These are phyloP conservation scores for Camellia lanceoleosa DNA, from an alignment of 148 eudicot species.

Conservation along the genomic window DNA sequence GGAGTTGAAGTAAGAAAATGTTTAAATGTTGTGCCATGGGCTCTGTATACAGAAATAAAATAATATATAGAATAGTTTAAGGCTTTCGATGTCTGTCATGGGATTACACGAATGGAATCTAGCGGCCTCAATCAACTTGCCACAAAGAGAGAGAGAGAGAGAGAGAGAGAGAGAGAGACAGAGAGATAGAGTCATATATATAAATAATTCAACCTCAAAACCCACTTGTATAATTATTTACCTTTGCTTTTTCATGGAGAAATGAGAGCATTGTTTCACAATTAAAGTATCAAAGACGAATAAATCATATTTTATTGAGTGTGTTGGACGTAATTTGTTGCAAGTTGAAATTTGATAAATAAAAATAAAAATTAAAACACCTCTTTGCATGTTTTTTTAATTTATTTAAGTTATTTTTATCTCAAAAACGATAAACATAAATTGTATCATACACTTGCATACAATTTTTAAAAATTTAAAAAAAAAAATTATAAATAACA, in stretches of 20 bases:
- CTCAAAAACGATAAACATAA: too few relatives aligned
- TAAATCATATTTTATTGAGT: too few relatives aligned
- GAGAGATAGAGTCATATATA: neutral
- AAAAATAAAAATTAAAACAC: too few relatives aligned
- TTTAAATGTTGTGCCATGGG: constrained; percentile 12
- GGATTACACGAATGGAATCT: neutral
- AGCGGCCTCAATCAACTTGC: neutral
- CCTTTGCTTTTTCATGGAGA: neutral
- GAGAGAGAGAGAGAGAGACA: neutral
- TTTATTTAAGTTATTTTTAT: too few relatives aligned
- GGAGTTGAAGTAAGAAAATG: neutral
- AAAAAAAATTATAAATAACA: too few relatives aligned
- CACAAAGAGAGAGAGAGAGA: neutral
- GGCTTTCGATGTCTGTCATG: constrained; percentile 6
- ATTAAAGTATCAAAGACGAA: too few relatives aligned
- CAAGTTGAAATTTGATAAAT: too few relatives aligned
- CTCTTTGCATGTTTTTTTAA: too few relatives aligned
- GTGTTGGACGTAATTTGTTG: too few relatives aligned
- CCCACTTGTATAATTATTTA: neutral
- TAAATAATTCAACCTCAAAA: neutral
- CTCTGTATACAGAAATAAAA: neutral
- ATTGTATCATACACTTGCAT: too few relatives aligned
- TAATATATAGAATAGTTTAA: neutral
- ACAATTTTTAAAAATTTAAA: too few relatives aligned
- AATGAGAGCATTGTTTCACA: neutral